Base-by-base conservation (phyloP, 805 yeast species). In the Candida stauntonica region DNA sequence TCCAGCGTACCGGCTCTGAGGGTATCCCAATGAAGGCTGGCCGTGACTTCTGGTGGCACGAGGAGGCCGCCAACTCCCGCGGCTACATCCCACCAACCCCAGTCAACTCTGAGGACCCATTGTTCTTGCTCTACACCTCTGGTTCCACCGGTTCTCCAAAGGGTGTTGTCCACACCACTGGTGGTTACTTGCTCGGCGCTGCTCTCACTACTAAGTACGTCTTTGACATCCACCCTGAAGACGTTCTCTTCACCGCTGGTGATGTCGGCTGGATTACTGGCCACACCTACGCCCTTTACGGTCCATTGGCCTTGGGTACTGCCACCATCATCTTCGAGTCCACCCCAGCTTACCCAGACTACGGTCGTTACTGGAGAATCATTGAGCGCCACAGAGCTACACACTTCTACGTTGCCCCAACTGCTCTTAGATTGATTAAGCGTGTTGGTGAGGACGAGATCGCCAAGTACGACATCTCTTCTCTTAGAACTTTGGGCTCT, bases 241-340 rank as follows among this genome's bases (percentile, higher is more conserved):
- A 85, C 58, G 68, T 77, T 12, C 69, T 85, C 41, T 85, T 85
- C 71, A 84, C 93, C 14, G 93, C 94, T 21, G 95, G 93, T 58
- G 95, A 85, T 64, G 82, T 85, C 38, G 95, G 95, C 55, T 85
- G 95, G 95, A 82, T 85, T 55, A 85, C 94, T 6, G 95, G 95
- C 42, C 95, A 85, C 64, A 73, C 93, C 9, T 85, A 85, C 54
- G 88, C 79, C 15, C 75, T 84, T 34, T 85, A 85, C 59, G 95
- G 94, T 40, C 94, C 95, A 27, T 68, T 85, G 57, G 61, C 74
- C 21, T 70, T 74, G 51, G 95, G 95, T 59, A 79, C 83, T 40
- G 79, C 95, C 23, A 78, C 93, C 16, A 73, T 85, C 31, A 83
- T 85, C 26, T 85, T 82, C 57, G 94, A 85, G 67, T 89, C 91